phyloP scores from a whole-genome alignment of 306 rosid species.

The Begonia masoniana region DNA sequence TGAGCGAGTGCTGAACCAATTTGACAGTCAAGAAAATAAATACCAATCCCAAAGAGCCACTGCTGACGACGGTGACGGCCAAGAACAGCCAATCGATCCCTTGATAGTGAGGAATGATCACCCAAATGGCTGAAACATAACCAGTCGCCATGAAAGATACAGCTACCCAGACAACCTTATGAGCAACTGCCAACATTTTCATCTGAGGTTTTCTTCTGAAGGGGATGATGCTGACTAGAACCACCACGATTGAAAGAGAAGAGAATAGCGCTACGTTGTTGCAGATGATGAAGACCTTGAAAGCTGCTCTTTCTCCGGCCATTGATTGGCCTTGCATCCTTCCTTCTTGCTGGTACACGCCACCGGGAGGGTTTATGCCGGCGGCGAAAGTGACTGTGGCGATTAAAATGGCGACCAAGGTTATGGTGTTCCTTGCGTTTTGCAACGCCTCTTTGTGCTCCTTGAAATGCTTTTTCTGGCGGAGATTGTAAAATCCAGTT shows the following conservation, averaged over 20 bases:
- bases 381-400: conserved; percentile 77
- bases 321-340: conserved; percentile 33
- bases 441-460: conserved; percentile 47
- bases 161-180: conserved; percentile 64
- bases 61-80: conserved; percentile 24
- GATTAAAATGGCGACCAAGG: conserved; percentile 53
- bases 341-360: conserved; percentile 31
- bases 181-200: conserved; percentile 34
- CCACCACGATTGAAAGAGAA: conserved; percentile 45
- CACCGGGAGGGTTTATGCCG: conserved; percentile 71
- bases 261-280: conserved; percentile 59
- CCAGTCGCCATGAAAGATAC: conserved; percentile 55
- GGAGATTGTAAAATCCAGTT: background rate
- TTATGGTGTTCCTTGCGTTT: conserved; percentile 62
- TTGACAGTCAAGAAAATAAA: conserved; percentile 34
- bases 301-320: conserved; percentile 32
- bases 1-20: conserved; percentile 36
- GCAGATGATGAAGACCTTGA: conserved; percentile 57
- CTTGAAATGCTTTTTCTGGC: conserved; percentile 17
- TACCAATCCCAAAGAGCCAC: conserved; percentile 39
- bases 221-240: conserved; percentile 65
- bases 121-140: conserved; percentile 60
- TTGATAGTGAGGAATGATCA: conserved; percentile 29
- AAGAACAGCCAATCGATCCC: conserved; percentile 23
- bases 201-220: conserved; percentile 38